Evolutionary conservation across 2,329 filamentous ascomycete genomes (phyloP), one percentile per base, ranked within the genome.

Genomic region (Paecilomyces dactylethromorphus): DNA sequence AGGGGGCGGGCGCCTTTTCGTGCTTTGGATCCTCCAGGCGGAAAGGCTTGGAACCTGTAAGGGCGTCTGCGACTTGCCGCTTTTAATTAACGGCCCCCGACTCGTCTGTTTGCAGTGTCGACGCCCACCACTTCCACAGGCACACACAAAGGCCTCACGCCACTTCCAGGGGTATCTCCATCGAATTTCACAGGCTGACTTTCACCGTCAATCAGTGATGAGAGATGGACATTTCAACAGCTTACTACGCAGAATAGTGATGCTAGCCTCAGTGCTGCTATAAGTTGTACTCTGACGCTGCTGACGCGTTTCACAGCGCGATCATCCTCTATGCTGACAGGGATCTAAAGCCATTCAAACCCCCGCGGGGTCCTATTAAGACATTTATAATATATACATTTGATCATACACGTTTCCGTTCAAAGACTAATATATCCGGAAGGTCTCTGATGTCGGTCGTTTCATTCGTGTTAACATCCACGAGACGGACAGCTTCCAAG

Each of bases 391-490:
- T 54, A 21, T 57, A 33, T 35, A 55, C 26, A 35, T 22, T 29
- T 18, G 21, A 22, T 54, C n/a, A 39, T 18, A 26, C 13, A 56
- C 54, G 45, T 55, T 56, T 60, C 51, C 57, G 65, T 54, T 72
- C 69, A 59, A 69, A 66, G 11, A 76, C 76, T 57, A 84, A 69
- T 58, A 85, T 79, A 63, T 83, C 81, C 3, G 84, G 84, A 56
- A 86, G 68, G 62, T 86, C 81, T 58, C 76, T 71, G 56, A 86
- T 78, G 66, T 85, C 82, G 7, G 80, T 79, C 26, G 76, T 78
- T 68, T 84, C 81, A 60, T 82, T 80, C 24, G 79, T 81, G 56
- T 78, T 79, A 59, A 84, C 67, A 70, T 86, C 84, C 18, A 84
- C 72, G 10, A 86, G 73, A 22, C 81, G 75, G 22, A 86, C 71